Evolutionary conservation across 2,329 filamentous ascomycete species (phyloP), one percentile per base, ranked within the genome.

Genomic region (Tricladium varicosporioides): DNA sequence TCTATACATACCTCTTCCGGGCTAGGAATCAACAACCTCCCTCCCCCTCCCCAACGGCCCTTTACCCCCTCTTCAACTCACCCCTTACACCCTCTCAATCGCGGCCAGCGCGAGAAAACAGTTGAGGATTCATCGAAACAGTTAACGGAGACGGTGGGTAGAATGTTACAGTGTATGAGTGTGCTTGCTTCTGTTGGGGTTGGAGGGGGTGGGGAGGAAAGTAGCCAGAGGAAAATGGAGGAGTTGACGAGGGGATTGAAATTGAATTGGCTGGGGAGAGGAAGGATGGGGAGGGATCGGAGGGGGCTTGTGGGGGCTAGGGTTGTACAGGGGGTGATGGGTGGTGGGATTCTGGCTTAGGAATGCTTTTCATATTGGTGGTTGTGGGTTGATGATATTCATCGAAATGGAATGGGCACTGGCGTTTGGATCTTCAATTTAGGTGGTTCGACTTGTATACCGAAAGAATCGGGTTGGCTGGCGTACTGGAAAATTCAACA

Each of bases 161-260:
- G 93, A 51, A 96, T 99, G 91, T 78, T 99, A 61, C 94, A 99
- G 76, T 99, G 94, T 72, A 88, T 97, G 73, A 93, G 88, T 70
- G 92, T 99, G 7, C 78, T 99, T 18, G 89, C 91, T 2, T 87
- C 86, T 60, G 83, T 96, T 11, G 87, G 78, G 7, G 60, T 66
- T 31, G 60, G 65, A 7, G 60, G 57, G n/a, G 65, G 67, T 45
- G 63, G 64, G 8, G 83, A 82, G 9, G 91, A 95, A 62, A 85
- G 88, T 40, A 81, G 84, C 1, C 90, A 93, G 69, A 82, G 81
- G 56, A 91, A 88, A 73, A 88, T 97, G 67, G 88, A 93, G 60
- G 84, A 92, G 67, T 76, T 99, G 60, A 91, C 88, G 56, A 88
- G 91, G 69, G 86, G 94, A 65, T 77, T 99, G 60, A 99, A 97